Base-by-base conservation (phyloP, 305 asterid genomes). In the Solanum hybrid region DNA sequence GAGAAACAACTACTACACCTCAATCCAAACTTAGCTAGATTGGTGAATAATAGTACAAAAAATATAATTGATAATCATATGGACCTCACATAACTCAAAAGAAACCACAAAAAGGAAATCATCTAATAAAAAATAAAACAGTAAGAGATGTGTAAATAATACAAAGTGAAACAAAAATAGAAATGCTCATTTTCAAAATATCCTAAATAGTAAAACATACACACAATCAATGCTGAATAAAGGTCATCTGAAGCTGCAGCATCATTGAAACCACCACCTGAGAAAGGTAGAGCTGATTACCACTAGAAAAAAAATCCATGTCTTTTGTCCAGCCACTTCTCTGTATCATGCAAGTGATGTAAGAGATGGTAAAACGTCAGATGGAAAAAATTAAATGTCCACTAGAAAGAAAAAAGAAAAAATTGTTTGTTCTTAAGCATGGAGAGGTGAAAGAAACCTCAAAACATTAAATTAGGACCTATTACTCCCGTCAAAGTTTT, bases 161-260 rank as follows among this genome's bases (percentile, higher is more conserved):
- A 80, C 34, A 61, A 80, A 37, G 64, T 33, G 8, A 80, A 80
- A 80, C 61, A 24, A 80, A 80, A 80, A 34, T 80, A 80, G 33
- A 42, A 42, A 42, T 42, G 20, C 20, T 5, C 61, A 42, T 5
- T 42, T 42, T 42, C 61, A 42, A 42, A 42, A 42, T 13, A 13
- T 13, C 20, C 20, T 42, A 42, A 42, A 12, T 6, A 42, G 61
- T 42, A 42, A 42, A 42, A 42, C 61, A 42, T 42, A 42, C 51
- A 88, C 78, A 96, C 99, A 98, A 93, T 96, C 92, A 96, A 91
- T 92, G 98, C 97, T 92, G 93, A 98, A 73, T 96, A 93, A 89
- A 97, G 99, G 91, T 98, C 99, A 95, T 97, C 99, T 85, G 98
- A 96, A 89, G 95, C 93, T 88, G 97, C 98, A 93, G 94, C 99